Evolutionary conservation across 2,329 filamentous ascomycete species (phyloP).

Genomic region (Proliferodiscus dingleyae): DNA sequence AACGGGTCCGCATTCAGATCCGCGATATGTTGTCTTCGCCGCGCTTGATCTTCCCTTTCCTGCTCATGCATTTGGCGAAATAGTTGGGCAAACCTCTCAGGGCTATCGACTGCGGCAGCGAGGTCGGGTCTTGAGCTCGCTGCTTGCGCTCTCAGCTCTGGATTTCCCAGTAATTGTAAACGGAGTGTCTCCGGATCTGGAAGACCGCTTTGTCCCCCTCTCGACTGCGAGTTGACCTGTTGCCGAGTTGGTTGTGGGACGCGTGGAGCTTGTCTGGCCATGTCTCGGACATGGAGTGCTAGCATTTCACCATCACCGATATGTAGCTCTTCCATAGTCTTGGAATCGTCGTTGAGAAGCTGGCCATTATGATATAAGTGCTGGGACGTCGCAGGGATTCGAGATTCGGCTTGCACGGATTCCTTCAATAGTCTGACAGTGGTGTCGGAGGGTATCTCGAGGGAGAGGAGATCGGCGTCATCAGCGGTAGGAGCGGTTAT

Average conservation of each 20-base stretch:
- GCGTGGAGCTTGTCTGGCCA: slow-evolving; percentile 41
- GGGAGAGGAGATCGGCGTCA: slow-evolving; percentile 63
- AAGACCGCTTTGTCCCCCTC: slow-evolving; percentile 33
- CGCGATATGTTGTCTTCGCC: slow-evolving; percentile 78
- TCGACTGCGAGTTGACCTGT: slow-evolving; percentile 25
- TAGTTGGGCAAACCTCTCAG: slow-evolving; percentile 69
- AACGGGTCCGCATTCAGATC: slow-evolving; percentile 91
- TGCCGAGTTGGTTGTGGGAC: slow-evolving; percentile 32
- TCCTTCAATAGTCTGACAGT: slow-evolving; percentile 81
- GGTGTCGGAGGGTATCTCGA: slow-evolving; percentile 79
- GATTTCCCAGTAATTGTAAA: slow-evolving; percentile 76
- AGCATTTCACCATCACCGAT: slow-evolving; percentile 91
- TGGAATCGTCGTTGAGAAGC: slow-evolving; percentile 68
- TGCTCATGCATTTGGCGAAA: slow-evolving; percentile 63
- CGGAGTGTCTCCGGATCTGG: slow-evolving; percentile 78
- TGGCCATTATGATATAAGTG: slow-evolving; percentile 88
- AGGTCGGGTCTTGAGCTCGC: slow-evolving; percentile 70
- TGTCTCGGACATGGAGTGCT: slow-evolving; percentile 70
- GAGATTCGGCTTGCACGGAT: slow-evolving; percentile 79
- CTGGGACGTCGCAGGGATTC: slow-evolving; percentile 67
- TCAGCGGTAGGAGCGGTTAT: slow-evolving; percentile 69
- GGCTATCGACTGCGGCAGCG: slow-evolving; percentile 69
- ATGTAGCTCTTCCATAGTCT: slow-evolving; percentile 75
- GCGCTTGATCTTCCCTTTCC: slow-evolving; percentile 66
- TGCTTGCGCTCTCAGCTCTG: slow-evolving; percentile 65